Percentiles rank a stretch among this genome's conserved stretches.
Conservation (phyloP, 345 rosid genomes). For the Theobroma cacao region DNA sequence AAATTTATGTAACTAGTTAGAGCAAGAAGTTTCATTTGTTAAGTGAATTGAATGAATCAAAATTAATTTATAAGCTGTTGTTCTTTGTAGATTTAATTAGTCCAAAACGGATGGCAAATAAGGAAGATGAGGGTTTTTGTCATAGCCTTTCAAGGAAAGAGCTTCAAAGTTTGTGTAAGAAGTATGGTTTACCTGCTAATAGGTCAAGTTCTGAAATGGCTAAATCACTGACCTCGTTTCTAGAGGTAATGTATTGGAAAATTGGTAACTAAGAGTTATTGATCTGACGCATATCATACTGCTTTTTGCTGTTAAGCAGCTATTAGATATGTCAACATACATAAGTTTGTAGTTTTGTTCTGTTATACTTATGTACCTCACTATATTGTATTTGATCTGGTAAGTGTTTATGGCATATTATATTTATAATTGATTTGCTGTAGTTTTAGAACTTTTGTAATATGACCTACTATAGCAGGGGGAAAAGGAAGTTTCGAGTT, state of each 20-base stretch:
- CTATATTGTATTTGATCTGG: not conserved
- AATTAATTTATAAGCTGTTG: not conserved
- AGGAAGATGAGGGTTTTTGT: conserved; percentile 40
- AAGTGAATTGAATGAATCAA: not conserved
- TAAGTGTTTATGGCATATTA: not conserved
- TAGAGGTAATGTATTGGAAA: conserved; percentile 39
- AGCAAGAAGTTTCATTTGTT: not conserved
- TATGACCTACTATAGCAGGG: not conserved
- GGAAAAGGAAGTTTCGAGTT: not conserved
- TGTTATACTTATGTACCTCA: not conserved
- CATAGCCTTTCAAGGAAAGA: conserved; percentile 59
- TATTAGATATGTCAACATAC: not conserved
- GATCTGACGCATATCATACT: not conserved
- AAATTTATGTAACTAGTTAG: not conserved
- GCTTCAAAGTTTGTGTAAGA: conserved; percentile 73
- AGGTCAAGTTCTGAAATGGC: conserved; percentile 67
- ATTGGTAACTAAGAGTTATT: not conserved
- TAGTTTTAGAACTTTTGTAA: not conserved
- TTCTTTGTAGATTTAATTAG: conserved; percentile 8
- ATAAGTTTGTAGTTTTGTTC: not conserved
- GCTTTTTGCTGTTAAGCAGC: not conserved
- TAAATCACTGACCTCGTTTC: conserved; percentile 44
- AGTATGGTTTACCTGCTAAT: conserved; percentile 65
- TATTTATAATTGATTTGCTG: not conserved
- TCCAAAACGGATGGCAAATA: conserved; percentile 42